A percentile compares a stretch with the other conserved stretches of the same genome.
These are phyloP conservation scores for Calophaca sinica DNA, from an alignment of 306 rosid species.

Conservation along the genomic window DNA sequence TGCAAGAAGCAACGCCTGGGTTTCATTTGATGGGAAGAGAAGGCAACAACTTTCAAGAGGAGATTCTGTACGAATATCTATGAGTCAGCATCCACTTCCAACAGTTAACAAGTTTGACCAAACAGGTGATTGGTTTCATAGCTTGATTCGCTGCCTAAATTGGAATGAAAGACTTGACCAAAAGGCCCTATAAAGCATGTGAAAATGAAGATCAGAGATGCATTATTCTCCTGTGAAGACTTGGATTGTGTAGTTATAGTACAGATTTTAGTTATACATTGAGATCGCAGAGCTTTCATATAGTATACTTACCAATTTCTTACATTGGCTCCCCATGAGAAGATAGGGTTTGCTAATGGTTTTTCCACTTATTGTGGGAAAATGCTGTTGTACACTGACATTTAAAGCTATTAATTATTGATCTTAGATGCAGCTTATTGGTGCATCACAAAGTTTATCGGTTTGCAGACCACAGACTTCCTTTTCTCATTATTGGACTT, in stretches of 20 bases:
- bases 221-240: conserved; percentile 32
- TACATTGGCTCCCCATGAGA: conserved; percentile 43
- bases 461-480: conserved; percentile 1
- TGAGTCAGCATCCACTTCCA: conserved; percentile 98
- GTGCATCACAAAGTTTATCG: conserved; percentile 25
- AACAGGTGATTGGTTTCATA: conserved; percentile 99
- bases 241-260: conserved; percentile 53
- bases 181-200: conserved; percentile 75
- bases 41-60: conserved; percentile 99
- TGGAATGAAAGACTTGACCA: conserved; percentile 99
- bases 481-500: conserved; percentile 19
- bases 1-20: conserved; percentile 98
- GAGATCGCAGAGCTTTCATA: conserved; percentile 37
- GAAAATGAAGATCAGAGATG: conserved; percentile 36
- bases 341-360: conserved; percentile 36
- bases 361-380: conserved; percentile 20
- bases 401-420: conserved; percentile 42
- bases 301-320: conserved; percentile 43
- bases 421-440: conserved; percentile 38
- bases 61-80: conserved; percentile 80
- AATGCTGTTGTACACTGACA: conserved; percentile 44
- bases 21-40: conserved; percentile 97
- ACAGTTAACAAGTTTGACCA: conserved; percentile 97
- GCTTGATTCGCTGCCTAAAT: conserved; percentile 97
- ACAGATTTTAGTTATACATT: conserved; percentile 52